These are phyloP conservation scores for Dictyostelium citrinum DNA, from an alignment of 78 protist genomes.

Conservation along the genomic window DNA sequence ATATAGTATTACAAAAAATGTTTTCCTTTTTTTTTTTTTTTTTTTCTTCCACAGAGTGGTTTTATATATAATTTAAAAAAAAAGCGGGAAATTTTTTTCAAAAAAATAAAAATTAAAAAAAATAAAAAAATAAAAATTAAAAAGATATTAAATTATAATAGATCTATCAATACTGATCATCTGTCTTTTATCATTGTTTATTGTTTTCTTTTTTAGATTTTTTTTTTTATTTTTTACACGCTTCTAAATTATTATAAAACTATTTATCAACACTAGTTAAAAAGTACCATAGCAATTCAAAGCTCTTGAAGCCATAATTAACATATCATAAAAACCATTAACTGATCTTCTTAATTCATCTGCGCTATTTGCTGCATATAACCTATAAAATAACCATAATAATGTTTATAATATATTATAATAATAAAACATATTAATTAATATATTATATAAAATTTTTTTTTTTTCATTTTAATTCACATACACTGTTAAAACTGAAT, in stretches of 20 bases:
- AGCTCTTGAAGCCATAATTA: slow-evolving; percentile 56
- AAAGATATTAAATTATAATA: neutral
- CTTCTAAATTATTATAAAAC: neutral
- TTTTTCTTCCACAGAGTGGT: too few relatives aligned
- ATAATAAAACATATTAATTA: neutral
- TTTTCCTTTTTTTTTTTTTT: neutral
- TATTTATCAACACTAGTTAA: neutral
- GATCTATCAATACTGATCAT: too few relatives aligned
- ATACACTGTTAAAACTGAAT: slow-evolving; percentile 38
- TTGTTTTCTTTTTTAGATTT: too few relatives aligned
- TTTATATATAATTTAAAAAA: neutral
- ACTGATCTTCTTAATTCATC: slow-evolving; percentile 70
- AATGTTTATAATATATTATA: neutral
- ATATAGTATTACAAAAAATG: neutral
- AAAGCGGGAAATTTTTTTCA: neutral
- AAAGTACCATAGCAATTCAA: slow-evolving; percentile 37
- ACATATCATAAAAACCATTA: slow-evolving; percentile 59
- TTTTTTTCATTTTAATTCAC: neutral
- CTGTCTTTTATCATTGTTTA: too few relatives aligned
- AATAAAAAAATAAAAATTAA: too few relatives aligned
- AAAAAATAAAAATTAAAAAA: neutral
- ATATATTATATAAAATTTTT: neutral
- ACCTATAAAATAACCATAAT: neutral
- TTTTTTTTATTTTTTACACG: neutral
- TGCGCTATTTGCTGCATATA: slow-evolving; percentile 68